A percentile compares a stretch with the other conserved stretches of the same genome.
Evolutionary conservation across 768 basidiomycete species (phyloP).

Genomic region (Leccinellum luteum): DNA sequence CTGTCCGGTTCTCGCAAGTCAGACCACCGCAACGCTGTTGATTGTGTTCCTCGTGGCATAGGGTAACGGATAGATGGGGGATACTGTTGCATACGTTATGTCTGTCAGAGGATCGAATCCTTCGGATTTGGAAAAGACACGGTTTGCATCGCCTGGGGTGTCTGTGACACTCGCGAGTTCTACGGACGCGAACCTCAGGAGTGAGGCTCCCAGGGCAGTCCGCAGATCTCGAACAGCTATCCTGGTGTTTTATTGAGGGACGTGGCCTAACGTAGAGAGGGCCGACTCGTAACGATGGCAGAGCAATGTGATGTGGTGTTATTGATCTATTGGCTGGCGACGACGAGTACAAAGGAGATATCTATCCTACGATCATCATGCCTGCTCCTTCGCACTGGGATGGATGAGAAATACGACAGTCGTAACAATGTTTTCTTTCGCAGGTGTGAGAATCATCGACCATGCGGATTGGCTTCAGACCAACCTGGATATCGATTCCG

Average conservation of each 20-base stretch:
- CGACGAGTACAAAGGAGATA: neutral
- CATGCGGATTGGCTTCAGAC: too few relatives aligned
- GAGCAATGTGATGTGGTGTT: neutral
- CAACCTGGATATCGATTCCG: too few relatives aligned
- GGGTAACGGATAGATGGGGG: neutral
- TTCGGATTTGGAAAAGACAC: neutral
- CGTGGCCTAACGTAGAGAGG: neutral
- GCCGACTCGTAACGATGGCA: neutral
- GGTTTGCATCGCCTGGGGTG: neutral
- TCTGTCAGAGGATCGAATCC: neutral
- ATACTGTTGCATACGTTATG: neutral
- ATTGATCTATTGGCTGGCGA: neutral
- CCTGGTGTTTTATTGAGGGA: neutral
- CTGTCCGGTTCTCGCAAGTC: neutral
- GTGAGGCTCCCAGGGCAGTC: neutral
- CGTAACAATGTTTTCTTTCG: neutral
- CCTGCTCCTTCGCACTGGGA: neutral
- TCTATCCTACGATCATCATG: neutral
- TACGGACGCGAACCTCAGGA: neutral
- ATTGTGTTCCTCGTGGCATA: neutral
- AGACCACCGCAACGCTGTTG: neutral
- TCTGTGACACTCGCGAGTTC: constrained; percentile 1
- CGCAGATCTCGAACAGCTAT: neutral
- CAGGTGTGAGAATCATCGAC: too few relatives aligned
- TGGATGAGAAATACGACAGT: neutral